Percentiles rank a stretch among this genome's conserved stretches.
These are phyloP conservation scores for Umbellularia californica DNA, from an alignment of 164 flowering plant genomes.

Conservation along the genomic window DNA sequence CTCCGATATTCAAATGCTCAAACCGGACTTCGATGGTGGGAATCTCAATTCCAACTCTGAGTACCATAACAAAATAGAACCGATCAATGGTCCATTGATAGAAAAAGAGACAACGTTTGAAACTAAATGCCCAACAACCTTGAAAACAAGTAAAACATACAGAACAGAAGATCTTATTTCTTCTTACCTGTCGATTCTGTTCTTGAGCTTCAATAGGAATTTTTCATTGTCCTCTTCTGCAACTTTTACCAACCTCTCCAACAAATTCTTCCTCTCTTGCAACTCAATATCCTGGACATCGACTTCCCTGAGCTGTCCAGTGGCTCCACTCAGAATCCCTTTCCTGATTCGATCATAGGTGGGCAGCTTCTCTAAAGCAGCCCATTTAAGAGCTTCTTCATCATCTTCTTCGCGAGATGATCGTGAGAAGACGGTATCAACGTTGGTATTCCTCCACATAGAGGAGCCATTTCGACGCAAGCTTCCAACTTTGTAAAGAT, in stretches of 20 bases:
- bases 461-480: conserved; percentile 20
- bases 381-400: conserved; percentile 54
- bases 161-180: neutral
- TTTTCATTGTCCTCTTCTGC: conserved; percentile 68
- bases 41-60: conserved; percentile 43
- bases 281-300: conserved; percentile 34
- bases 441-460: conserved; percentile 28
- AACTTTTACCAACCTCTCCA: conserved; percentile 52
- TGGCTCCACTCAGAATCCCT: conserved; percentile 28
- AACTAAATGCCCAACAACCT: neutral
- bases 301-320: conserved; percentile 24
- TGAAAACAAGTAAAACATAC: neutral
- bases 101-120: neutral
- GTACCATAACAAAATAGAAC: neutral
- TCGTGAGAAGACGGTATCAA: conserved; percentile 27
- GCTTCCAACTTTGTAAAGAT: conserved; percentile 22
- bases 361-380: conserved; percentile 48
- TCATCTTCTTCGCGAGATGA: conserved; percentile 36
- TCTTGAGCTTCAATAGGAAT: conserved; percentile 59
- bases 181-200: conserved; percentile 31
- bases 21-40: conserved; percentile 41
- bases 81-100: neutral
- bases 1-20: conserved; percentile 43
- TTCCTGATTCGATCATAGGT: conserved; percentile 39
- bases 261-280: conserved; percentile 33